Evolutionary conservation across 2,329 filamentous ascomycete genomes (phyloP), one percentile per base, ranked within the genome.

Genomic region (Cladosporium sp.): DNA sequence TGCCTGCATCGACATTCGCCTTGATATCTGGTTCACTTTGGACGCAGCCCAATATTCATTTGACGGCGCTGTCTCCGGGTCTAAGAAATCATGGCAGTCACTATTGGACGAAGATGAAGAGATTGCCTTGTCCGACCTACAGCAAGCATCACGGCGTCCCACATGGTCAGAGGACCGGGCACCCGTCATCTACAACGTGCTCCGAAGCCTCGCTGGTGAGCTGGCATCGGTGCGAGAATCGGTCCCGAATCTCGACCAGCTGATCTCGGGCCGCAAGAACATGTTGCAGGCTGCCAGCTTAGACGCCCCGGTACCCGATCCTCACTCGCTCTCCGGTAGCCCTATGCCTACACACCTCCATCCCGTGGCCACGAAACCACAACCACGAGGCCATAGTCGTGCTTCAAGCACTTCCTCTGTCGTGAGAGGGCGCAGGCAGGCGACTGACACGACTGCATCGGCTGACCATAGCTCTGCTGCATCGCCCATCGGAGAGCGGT

Each of bases 11-110:
- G 89, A 90, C 63, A 88, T 96, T 69, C 85, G 87, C 19, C 81
- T 97, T 12, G 91, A 97, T 69, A 89, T 89, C n/a, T 99, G 94
- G 93, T 78, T 97, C 30, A 78, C 93, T 76, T n/a, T 68, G 2
- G 47, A 67, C 52, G 59, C 66, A n/a, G 49, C 59, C n/a, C 47
- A 40, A 14, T 67, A 67, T 36, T 50, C 47, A 3, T 65, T 64
- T 36, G 56, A 39, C 47, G 62, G 67, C 14, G 59, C 60, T 60
- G 77, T 79, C 8, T 28, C 47, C 15, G 80, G 81, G 14, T 20
- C 15, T 3, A 63, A 59, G 42, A 38, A 39, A 19, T 25, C 64
- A n/a, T 71, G 69, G 69, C 67, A 69, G 30, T 30, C 52, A 1
- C 38, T 63, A 34, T 63, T 77, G 20, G 67, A 75, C 52, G 67